Conservation (phyloP, 75 land plant species). For the Ceratopteris richardii region DNA sequence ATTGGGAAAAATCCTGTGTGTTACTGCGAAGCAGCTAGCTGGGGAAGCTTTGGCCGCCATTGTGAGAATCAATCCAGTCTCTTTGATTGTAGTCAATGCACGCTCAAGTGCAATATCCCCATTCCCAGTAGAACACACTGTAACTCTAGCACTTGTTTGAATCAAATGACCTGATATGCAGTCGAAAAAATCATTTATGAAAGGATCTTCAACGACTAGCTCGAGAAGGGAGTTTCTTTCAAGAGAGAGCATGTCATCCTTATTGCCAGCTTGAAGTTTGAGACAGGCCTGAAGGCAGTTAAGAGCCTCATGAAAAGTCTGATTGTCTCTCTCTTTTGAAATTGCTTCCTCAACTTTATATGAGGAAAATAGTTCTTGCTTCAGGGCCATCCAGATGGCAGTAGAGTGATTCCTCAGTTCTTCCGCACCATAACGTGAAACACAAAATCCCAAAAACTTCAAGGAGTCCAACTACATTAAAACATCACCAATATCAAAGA, state of each 20-base stretch:
- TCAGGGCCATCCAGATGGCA: constrained; percentile 60
- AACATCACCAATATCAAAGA: background rate
- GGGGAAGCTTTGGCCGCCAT: constrained; percentile 36
- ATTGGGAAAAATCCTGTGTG: constrained; percentile 27
- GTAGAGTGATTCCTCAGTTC: constrained; percentile 39
- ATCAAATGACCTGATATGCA: background rate
- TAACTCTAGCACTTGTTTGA: too few species aligned
- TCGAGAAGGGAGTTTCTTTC: constrained; percentile 16
- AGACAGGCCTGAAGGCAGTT: constrained; percentile 41
- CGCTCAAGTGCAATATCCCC: constrained; percentile 1
- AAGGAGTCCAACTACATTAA: constrained; percentile 70
- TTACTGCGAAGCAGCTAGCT: constrained; percentile 41
- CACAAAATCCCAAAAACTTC: constrained; percentile 63
- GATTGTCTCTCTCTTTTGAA: constrained; percentile 28
- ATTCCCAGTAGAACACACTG: background rate
- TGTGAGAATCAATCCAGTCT: constrained; percentile 40
- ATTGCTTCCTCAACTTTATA: constrained; percentile 9
- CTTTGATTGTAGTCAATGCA: constrained; percentile 12
- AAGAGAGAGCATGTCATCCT: background rate
- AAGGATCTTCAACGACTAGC: constrained; percentile 45
- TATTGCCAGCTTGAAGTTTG: constrained; percentile 10
- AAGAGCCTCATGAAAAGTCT: constrained; percentile 45
- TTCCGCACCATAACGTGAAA: constrained; percentile 50
- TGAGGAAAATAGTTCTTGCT: constrained; percentile 35
- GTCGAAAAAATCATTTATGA: constrained; percentile 30